phyloP scores from a whole-genome alignment of 2,329 filamentous ascomycete species.

The Raffaelea albimanens region DNA sequence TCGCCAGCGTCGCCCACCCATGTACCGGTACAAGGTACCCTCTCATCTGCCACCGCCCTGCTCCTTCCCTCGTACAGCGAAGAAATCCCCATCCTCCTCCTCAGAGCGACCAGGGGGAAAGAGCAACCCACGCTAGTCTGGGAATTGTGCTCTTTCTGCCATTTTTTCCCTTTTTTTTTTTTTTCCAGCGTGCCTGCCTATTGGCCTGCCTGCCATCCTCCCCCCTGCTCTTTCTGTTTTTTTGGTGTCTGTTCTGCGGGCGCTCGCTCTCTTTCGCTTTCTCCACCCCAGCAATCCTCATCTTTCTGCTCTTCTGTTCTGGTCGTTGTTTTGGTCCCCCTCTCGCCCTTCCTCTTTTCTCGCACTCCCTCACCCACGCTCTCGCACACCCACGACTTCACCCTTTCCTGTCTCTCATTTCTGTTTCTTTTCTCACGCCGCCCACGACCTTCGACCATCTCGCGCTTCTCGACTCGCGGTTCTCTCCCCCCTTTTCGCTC shows the following conservation, averaged over 20 bases:
- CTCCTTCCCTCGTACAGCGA: not conserved
- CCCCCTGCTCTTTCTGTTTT: not conserved
- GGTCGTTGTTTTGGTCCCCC: slow-evolving; percentile 3
- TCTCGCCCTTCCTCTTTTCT: not conserved
- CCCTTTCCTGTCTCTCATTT: slow-evolving; percentile 1
- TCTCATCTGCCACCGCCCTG: not conserved
- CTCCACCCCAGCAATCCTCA: not conserved
- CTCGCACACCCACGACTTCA: slow-evolving; percentile 1
- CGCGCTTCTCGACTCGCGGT: not conserved
- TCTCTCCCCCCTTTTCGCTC: not conserved
- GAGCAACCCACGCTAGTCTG: slow-evolving; percentile 11
- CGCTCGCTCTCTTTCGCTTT: slow-evolving; percentile 4
- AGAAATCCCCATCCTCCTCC: not conserved
- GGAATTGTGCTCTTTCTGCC: slow-evolving; percentile 4
- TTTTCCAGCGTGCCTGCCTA: slow-evolving; percentile 1
- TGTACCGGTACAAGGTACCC: slow-evolving; percentile 6
- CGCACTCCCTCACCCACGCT: not conserved
- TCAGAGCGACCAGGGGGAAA: slow-evolving; percentile 6
- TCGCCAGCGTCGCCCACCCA: not conserved
- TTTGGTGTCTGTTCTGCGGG: slow-evolving; percentile 6
- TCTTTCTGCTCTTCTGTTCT: not conserved
- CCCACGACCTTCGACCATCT: not conserved
- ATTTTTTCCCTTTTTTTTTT: slow-evolving; percentile 7
- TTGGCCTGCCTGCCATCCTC: slow-evolving; percentile 2
- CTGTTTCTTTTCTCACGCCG: slow-evolving; percentile 4